Percentiles rank a stretch among this genome's conserved stretches.
phyloP scores from a whole-genome alignment of 2,329 filamentous ascomycete species.

The Trichothecium sympodiale region DNA sequence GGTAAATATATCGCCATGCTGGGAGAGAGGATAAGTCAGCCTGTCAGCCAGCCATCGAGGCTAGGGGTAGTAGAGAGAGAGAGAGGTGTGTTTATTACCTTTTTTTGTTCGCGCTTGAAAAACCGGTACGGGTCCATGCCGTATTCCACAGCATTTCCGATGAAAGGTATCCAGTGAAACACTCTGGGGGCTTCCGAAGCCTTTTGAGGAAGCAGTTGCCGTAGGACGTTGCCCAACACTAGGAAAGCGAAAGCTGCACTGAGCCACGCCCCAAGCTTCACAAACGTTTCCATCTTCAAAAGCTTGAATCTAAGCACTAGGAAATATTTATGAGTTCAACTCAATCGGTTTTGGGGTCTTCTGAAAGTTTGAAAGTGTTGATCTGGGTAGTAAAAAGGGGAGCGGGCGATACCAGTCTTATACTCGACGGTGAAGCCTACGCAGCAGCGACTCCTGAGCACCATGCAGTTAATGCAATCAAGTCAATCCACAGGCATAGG shows the following conservation, averaged over 20 bases:
- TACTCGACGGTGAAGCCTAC: no score
- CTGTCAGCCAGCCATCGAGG: no score
- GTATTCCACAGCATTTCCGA: conserved; percentile 62
- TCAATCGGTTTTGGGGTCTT: no score
- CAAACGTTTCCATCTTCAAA: background rate
- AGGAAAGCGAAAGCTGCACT: background rate
- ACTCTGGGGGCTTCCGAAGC: conserved; percentile 43
- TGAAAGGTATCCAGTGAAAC: conserved; percentile 50
- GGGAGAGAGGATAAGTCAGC: background rate
- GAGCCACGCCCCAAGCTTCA: background rate
- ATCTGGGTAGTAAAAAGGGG: no score
- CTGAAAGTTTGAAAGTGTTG: no score
- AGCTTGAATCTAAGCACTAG: background rate
- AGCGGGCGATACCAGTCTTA: no score
- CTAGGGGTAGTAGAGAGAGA: no score
- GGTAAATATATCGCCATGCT: conserved; percentile 43
- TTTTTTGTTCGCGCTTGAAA: conserved; percentile 51
- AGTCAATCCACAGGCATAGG: no score
- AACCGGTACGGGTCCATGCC: conserved; percentile 61
- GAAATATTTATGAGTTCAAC: no score
- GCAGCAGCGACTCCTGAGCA: no score
- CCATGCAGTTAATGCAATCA: no score
- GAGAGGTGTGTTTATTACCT: conserved; percentile 43
- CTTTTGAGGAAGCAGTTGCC: conserved; percentile 9
- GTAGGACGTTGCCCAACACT: conserved; percentile 9